These are phyloP conservation scores for Quercus robur DNA, from an alignment of 306 rosid species.

Conservation along the genomic window DNA sequence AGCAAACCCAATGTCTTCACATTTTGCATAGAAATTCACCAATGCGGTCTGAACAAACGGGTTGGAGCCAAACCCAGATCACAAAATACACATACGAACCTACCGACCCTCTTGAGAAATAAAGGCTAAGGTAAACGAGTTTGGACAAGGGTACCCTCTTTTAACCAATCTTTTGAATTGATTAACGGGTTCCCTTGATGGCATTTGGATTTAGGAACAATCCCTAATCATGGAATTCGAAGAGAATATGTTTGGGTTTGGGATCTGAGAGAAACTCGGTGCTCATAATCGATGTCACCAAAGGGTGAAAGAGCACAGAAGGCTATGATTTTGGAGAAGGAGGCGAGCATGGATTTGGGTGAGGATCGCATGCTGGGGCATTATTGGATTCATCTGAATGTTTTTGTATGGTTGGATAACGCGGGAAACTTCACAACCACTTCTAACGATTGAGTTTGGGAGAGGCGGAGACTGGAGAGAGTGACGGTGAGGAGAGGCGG, in stretches of 20 bases:
- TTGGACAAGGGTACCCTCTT: slow-evolving; percentile 18
- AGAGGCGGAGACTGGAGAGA: too few species aligned
- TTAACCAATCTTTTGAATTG: slow-evolving; percentile 12
- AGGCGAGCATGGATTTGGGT: slow-evolving; percentile 20
- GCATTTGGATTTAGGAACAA: slow-evolving; percentile 3
- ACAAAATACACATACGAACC: slow-evolving; percentile 13
- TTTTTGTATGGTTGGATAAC: not conserved
- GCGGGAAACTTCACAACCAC: too few species aligned
- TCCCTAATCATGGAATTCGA: slow-evolving; percentile 26
- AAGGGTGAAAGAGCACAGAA: slow-evolving; percentile 24
- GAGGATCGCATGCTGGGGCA: slow-evolving; percentile 24
- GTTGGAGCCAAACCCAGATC: slow-evolving; percentile 10
- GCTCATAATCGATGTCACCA: slow-evolving; percentile 24
- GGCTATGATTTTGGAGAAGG: slow-evolving; percentile 23
- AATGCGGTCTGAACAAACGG: slow-evolving; percentile 21
- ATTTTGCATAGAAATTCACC: slow-evolving; percentile 22
- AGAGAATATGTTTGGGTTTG: slow-evolving; percentile 16
- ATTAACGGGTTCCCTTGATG: slow-evolving; percentile 20
- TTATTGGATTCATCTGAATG: slow-evolving; percentile 4
- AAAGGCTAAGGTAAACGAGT: slow-evolving; percentile 25
- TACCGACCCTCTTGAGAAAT: slow-evolving; percentile 15
- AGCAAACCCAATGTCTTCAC: slow-evolving; percentile 11
- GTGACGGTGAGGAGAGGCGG: too few species aligned
- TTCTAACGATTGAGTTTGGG: too few species aligned
- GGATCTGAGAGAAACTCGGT: not conserved